These are phyloP conservation scores for Leishmania mexicana DNA, from an alignment of 208 protist species.

Conservation along the genomic window DNA sequence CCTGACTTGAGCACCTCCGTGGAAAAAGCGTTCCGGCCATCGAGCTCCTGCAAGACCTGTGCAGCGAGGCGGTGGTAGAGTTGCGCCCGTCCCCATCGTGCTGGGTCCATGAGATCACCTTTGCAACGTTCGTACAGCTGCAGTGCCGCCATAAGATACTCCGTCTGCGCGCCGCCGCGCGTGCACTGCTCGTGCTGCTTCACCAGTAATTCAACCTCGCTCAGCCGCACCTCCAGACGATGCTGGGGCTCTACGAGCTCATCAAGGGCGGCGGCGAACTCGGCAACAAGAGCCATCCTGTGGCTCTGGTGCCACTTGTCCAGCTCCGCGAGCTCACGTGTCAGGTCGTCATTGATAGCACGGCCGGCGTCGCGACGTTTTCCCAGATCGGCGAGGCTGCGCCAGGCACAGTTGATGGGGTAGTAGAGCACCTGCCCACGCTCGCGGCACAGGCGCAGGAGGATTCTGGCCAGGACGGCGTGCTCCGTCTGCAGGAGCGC, in stretches of 20 bases:
- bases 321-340: slow-evolving; percentile 1
- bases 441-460: slow-evolving; percentile 42
- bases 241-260: slow-evolving; percentile 12
- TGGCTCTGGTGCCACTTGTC: not conserved
- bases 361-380: not conserved
- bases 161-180: not conserved
- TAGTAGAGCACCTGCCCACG: slow-evolving; percentile 85
- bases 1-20: slow-evolving; percentile 1
- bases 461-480: slow-evolving; percentile 31
- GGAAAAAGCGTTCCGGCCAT: not conserved
- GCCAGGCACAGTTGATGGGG: slow-evolving; percentile 60
- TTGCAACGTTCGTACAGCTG: slow-evolving; percentile 7
- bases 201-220: not conserved
- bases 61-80: slow-evolving; percentile 5
- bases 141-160: not conserved
- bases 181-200: slow-evolving; percentile 2
- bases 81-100: not conserved
- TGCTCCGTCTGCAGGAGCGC: slow-evolving; percentile 26
- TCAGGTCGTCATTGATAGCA: not conserved
- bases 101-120: not conserved
- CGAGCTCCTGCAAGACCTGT: slow-evolving; percentile 2
- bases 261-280: slow-evolving; percentile 6
- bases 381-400: slow-evolving; percentile 39
- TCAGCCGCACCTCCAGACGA: slow-evolving; percentile 2
- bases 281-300: slow-evolving; percentile 10